Evolutionary conservation across 768 basidiomycete species (phyloP), one percentile per base, ranked within the genome.

Genomic region (Collybia mongolica): DNA sequence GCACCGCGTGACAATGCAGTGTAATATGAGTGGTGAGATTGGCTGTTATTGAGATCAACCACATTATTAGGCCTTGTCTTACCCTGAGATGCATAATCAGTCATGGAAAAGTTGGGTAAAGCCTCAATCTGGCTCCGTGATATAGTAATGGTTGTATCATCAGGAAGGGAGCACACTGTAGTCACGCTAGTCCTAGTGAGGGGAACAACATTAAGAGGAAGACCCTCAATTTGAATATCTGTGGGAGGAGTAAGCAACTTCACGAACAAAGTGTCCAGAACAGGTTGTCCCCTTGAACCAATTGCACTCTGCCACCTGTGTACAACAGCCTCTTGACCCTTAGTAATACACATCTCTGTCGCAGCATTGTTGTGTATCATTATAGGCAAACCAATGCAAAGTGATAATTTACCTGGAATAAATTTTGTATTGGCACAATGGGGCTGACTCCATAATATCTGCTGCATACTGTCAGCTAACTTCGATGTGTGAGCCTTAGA

Each of bases 31-130:
- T 63, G 63, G 49, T 68, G 66, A 35, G 17, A 52, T 18, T 39
- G 22, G 11, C 54, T 53, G 39, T 61, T 56, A 44, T 56, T 46
- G 4, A 68, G 41, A 46, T 70, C 63, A 2, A 63, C 61, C 1
- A 61, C 46, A 60, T 69, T 68, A 2, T 51, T 28, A 14, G 23
- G 24, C 32, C 62, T 50, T 12, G 66, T 65, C 43, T 64, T 67
- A 2, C 70, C 69, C 51, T 71, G 70, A 1, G 65, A 67, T 5
- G 62, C 54, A 53, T 64, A 70, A 46, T 68, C 69, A 3, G 69
- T 70, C 65, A 69, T 68, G 7, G 32, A 23, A 24, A 24, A 36
- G 6, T 36, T 47, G 19, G 20, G 22, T 8, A 37, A 9, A 5
- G 5, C 36, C 6, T 47, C 46, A 44, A 42, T 12, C 29, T 35